Evolutionary conservation across 225 moss, liverwort and hornwort species (phyloP).

Genomic region (Sphagnum contortum): DNA sequence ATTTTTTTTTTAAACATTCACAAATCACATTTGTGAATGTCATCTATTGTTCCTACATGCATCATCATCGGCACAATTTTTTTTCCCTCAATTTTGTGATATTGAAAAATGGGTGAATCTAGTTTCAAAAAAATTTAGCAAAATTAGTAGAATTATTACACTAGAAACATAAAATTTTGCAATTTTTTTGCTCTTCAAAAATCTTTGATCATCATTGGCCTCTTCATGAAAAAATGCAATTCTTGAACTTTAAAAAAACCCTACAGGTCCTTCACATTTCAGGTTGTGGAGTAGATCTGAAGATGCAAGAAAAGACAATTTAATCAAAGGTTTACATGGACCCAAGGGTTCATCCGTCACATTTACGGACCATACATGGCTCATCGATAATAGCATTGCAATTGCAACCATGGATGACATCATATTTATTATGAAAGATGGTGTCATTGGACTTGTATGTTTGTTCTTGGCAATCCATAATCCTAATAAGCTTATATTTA

Average conservation of each 20-base stretch:
- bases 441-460: slow-evolving; percentile 45
- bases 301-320: slow-evolving; percentile 43
- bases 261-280: slow-evolving; percentile 55
- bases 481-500: background rate
- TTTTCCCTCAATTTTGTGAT: too few species aligned
- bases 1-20: too few species aligned
- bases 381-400: slow-evolving; percentile 54
- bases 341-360: slow-evolving; percentile 28
- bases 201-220: too few species aligned
- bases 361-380: slow-evolving; percentile 62
- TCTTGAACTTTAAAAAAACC: background rate
- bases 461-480: background rate
- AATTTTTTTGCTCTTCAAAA: too few species aligned
- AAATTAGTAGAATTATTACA: too few species aligned
- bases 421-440: slow-evolving; percentile 52
- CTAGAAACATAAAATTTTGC: too few species aligned
- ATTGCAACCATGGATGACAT: slow-evolving; percentile 40
- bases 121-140: too few species aligned
- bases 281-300: slow-evolving; percentile 58
- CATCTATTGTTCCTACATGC: too few species aligned
- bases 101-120: too few species aligned
- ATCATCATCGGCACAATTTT: too few species aligned
- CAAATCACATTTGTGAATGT: too few species aligned
- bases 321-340: slow-evolving; percentile 41
- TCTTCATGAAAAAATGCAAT: background rate